Base-by-base conservation (phyloP, 371 early-diverging fungal genomes). In the Mortierella polycephala region DNA sequence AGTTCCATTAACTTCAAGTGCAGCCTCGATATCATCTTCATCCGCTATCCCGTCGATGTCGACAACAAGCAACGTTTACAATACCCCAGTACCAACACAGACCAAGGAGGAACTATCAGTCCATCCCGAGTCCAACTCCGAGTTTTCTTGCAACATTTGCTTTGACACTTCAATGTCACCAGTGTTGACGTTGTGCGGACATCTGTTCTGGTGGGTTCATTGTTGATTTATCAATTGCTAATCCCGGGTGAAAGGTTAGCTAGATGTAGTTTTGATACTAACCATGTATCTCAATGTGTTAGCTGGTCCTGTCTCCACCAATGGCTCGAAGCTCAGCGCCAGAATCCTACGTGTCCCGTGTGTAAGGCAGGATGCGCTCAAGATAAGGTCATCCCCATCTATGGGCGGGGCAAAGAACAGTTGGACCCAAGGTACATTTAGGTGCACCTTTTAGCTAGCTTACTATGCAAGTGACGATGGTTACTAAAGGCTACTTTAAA, bases 311-410 rank as follows among this genome's bases (percentile, higher is more conserved):
- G 93, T 69, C 82, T 93, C 51, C 88, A 88, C 60, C 90, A 83
- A 59, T 93, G 93, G 93, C 85, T 93, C 23, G 88, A 90, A 64
- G 83, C 87, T 50, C 88, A 88, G 63, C 81, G 82, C 20, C 82
- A 81, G 57, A 91, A 90, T 67, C 91, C 92, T 20, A 85, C 89
- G 1, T 93, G 93, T 62, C 93, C 93, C 1, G 92, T 93, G 13
- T 93, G 92, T 72, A 92, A 93, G 72, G 93, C 92, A 7, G 92
- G 91, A 40, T 92, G 93, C 75, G 89, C 88, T 16, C 86, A 89
- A 69, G 91, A 91, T 52, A 91, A 92, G 67, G 92, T 93, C n/a
- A 91, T 93, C 47, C 93, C 92, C 1, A 85, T 93, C 52, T 93
- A 93, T 73, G 92, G 93, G 46, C 88, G 93, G 42, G 93, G 93